Evolutionary conservation across 768 basidiomycete species (phyloP), one percentile per base, ranked within the genome.

Genomic region (Boletus pseudo-olivaceus): DNA sequence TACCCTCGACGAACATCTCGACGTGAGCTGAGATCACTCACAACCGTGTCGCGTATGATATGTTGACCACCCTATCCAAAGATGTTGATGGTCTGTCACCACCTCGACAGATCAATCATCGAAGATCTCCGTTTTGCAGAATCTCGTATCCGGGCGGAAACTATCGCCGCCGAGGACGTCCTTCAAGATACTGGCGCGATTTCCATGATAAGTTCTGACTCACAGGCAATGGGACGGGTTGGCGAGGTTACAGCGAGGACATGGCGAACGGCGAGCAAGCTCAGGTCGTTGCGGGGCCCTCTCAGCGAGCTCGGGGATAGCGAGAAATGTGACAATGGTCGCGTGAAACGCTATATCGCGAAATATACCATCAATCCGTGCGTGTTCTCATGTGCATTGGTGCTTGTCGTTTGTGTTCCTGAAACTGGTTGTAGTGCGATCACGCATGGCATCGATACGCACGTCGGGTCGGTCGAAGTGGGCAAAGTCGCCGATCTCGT

Each of bases 1-100:
- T 67, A 99, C 97, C 0, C 76, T 98, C 7, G 94, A 97, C 58
- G 97, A 98, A 68, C 97, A 99, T 73, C 83, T 97, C 15, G 97
- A 98, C 66, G 96, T 96, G 63, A 67, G 88, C 66, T n/a, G 5
- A 12, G 7, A 26, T 15, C 19, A n/a, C 27, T 17, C 19, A n/a
- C 20, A 19, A 12, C 27, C n/a, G 0, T 26, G 12, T 40, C 8
- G 20, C 38, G 7, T 52, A 35, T 38, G 14, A 44, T 20, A 20
- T 39, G n/a, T 49, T 59, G 38, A 53, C 34, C 40, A 47, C 14
- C 14, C 54, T 39, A 37, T 46, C 41, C 10, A 27, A 62, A 97
- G 95, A 99, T 98, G 97, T 78, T 98, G 23, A 98, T 98, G 93
- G 94, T 98, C n/a, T 97, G 94, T 70, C 96, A 99, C 69, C 96